Evolutionary conservation across 148 eudicot genomes (phyloP).

Genomic region (Agrostemma githago): DNA sequence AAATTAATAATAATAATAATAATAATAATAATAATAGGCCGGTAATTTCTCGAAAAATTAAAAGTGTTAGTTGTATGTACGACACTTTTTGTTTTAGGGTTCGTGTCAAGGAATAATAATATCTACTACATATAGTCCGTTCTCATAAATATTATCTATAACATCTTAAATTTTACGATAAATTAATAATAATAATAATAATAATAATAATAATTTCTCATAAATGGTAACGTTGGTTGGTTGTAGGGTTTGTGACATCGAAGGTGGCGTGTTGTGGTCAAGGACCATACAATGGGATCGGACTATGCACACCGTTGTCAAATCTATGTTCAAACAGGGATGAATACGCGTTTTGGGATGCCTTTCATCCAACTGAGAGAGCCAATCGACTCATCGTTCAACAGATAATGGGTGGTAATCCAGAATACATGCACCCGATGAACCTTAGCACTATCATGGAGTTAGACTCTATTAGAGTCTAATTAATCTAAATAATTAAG

Average conservation of each 20-base stretch:
- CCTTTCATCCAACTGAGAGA: conserved; percentile 41
- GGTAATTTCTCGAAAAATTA: too few relatives aligned
- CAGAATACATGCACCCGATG: conserved; percentile 42
- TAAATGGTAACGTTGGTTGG: too few relatives aligned
- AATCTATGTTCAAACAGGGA: conserved; percentile 37
- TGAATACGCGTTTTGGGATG: conserved; percentile 41
- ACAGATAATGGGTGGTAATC: conserved; percentile 31
- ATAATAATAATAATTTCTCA: too few relatives aligned
- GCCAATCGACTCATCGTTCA: conserved; percentile 37
- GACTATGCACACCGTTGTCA: conserved; percentile 34
- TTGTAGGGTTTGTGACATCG: conserved; percentile 37
- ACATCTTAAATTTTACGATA: too few relatives aligned
- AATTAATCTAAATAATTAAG: background rate
- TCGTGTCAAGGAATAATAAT: too few relatives aligned
- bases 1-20: too few relatives aligned
- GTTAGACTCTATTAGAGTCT: conserved; percentile 27
- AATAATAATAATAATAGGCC: too few relatives aligned
- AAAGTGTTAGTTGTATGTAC: too few relatives aligned
- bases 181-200: too few relatives aligned
- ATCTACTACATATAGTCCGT: too few relatives aligned
- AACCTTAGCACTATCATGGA: conserved; percentile 39
- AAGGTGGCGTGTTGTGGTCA: conserved; percentile 47
- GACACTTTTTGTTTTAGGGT: too few relatives aligned
- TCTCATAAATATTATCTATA: too few relatives aligned
- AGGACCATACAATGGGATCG: conserved; percentile 44